Evolutionary conservation across 176 grass and related monocot genomes (phyloP).

Genomic region (Poa pratensis): DNA sequence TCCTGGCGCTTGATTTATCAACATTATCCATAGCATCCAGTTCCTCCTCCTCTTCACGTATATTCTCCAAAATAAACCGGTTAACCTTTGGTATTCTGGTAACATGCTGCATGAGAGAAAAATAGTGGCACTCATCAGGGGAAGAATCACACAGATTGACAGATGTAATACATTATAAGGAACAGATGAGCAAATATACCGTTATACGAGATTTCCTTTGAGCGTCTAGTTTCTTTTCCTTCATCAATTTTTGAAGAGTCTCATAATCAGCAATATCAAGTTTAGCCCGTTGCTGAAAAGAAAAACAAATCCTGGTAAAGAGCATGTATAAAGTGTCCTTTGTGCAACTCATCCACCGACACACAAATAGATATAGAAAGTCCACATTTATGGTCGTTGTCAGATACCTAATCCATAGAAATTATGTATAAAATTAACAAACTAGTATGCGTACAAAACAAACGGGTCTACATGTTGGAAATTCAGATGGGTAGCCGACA

Average conservation of each 20-base stretch:
- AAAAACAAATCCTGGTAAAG: slow-evolving; percentile 43
- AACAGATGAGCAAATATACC: slow-evolving; percentile 49
- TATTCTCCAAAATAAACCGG: slow-evolving; percentile 55
- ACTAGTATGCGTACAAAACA: slow-evolving; percentile 8
- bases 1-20: slow-evolving; percentile 62
- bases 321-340: background rate
- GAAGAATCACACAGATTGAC: slow-evolving; percentile 3
- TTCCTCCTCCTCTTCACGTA: slow-evolving; percentile 61
- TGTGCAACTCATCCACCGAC: background rate
- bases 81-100: slow-evolving; percentile 87
- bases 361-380: slow-evolving; percentile 14
- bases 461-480: slow-evolving; percentile 7
- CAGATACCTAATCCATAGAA: slow-evolving; percentile 7
- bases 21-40: slow-evolving; percentile 51
- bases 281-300: slow-evolving; percentile 60
- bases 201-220: slow-evolving; percentile 73
- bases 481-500: slow-evolving; percentile 7
- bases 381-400: background rate
- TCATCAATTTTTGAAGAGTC: slow-evolving; percentile 55
- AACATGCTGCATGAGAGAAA: slow-evolving; percentile 52
- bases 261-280: slow-evolving; percentile 63
- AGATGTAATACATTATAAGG: background rate
- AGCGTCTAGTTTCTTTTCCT: slow-evolving; percentile 66
- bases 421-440: slow-evolving; percentile 5
- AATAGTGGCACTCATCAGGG: background rate